A percentile compares a stretch with the other conserved stretches of the same genome.
These are phyloP conservation scores for Termitomyces sp. DNA, from an alignment of 768 basidiomycete genomes.

Conservation along the genomic window DNA sequence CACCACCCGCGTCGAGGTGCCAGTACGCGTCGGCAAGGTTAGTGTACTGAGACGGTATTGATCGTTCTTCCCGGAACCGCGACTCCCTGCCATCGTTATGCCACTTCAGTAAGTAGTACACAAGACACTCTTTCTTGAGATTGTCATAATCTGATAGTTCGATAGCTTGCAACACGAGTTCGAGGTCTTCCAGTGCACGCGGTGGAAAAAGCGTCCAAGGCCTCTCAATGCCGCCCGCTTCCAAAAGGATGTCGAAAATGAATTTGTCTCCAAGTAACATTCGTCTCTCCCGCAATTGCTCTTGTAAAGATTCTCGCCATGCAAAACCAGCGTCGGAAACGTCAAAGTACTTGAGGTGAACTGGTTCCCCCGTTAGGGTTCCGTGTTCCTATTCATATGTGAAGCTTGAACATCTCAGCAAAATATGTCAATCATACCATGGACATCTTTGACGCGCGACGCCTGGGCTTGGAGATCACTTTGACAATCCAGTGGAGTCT, in stretches of 20 bases:
- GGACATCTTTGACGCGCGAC: conserved; percentile 2
- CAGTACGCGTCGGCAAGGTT: conserved; percentile 84
- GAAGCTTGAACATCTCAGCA: neutral
- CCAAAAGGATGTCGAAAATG: conserved; percentile 73
- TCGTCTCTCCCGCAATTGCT: conserved; percentile 63
- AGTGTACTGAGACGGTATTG: conserved; percentile 75
- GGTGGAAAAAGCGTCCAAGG: conserved; percentile 73
- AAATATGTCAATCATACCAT: neutral
- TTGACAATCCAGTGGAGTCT: neutral
- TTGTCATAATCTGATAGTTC: conserved; percentile 62
- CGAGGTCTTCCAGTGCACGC: conserved; percentile 48
- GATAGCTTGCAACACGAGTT: conserved; percentile 59
- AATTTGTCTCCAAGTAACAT: conserved; percentile 59
- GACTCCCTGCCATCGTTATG: conserved; percentile 62
- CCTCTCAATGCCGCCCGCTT: conserved; percentile 57
- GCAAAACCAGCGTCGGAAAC: conserved; percentile 51
- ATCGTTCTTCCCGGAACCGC: conserved; percentile 48
- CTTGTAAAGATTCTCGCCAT: conserved; percentile 51
- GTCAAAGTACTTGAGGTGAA: conserved; percentile 49
- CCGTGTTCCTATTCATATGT: conserved; percentile 17
- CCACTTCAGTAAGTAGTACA: conserved; percentile 83
- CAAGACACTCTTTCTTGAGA: conserved; percentile 77
- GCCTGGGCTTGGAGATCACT: neutral
- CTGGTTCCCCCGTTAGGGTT: conserved; percentile 14
- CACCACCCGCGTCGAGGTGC: conserved; percentile 71